A percentile compares a stretch with the other conserved stretches of the same genome.
Evolutionary conservation across 768 basidiomycete species (phyloP).

Genomic region (Suillus occidentalis): DNA sequence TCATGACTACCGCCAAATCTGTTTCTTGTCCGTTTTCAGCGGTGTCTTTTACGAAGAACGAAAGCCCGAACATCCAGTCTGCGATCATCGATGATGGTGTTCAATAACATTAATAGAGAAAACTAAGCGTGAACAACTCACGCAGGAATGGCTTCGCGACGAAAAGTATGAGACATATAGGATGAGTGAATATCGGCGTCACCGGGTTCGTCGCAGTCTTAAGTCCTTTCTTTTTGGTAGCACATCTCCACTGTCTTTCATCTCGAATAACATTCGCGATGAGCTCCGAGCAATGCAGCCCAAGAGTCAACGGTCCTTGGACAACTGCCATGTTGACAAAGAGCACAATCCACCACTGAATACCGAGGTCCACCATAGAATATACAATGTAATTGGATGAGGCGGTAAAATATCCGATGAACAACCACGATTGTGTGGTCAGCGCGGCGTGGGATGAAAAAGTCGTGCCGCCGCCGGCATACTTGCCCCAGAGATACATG

Average conservation of each 20-base stretch:
- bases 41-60: no score
- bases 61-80: slow-evolving; percentile 36
- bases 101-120: no score
- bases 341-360: slow-evolving; percentile 25
- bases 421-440: slow-evolving; percentile 19
- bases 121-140: slow-evolving; percentile 12
- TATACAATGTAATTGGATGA: slow-evolving; percentile 12
- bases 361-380: slow-evolving; percentile 15
- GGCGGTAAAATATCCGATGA: slow-evolving; percentile 15
- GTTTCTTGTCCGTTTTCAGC: no score
- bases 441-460: accelerated
- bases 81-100: not conserved
- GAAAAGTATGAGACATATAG: slow-evolving; percentile 18
- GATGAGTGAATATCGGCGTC: slow-evolving; percentile 21
- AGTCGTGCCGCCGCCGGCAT: not conserved
- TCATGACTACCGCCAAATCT: slow-evolving; percentile 27
- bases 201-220: slow-evolving; percentile 22
- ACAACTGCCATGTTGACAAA: slow-evolving; percentile 26
- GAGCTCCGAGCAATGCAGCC: slow-evolving; percentile 28
- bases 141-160: slow-evolving; percentile 26
- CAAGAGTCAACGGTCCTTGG: slow-evolving; percentile 30
- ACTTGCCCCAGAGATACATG: not conserved
- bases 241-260: slow-evolving; percentile 27
- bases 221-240: slow-evolving; percentile 18
- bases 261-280: slow-evolving; percentile 30